Conservation (phyloP, 805 yeast genomes). For the Peterozyma toletana region DNA sequence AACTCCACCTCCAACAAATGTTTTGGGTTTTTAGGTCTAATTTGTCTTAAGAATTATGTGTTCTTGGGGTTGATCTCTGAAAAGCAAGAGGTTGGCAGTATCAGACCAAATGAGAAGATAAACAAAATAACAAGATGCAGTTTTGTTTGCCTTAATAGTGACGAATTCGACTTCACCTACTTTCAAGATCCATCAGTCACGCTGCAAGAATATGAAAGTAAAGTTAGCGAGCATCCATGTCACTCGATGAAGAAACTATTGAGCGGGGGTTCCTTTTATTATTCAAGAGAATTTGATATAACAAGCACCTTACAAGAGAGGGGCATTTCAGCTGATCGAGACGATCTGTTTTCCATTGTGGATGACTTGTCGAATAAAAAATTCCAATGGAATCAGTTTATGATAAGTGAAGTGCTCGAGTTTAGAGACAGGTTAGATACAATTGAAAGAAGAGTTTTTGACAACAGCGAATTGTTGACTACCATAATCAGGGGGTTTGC, state of each 20-base stretch:
- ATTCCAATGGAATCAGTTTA: conserved; percentile 45
- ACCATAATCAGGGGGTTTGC: conserved; percentile 47
- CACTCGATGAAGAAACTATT: conserved; percentile 36
- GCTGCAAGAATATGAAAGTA: conserved; percentile 10
- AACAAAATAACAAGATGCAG: conserved; percentile 51
- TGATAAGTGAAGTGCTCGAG: conserved; percentile 36
- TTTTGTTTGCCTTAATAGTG: conserved; percentile 56
- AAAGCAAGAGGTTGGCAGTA: conserved; percentile 49
- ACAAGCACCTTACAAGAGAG: conserved; percentile 38
- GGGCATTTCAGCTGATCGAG: conserved; percentile 21
- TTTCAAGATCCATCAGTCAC: conserved; percentile 10
- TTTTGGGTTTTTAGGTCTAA: conserved; percentile 57
- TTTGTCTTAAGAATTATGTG: conserved; percentile 44
- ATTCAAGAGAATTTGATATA: conserved; percentile 39
- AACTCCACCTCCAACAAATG: conserved; percentile 23
- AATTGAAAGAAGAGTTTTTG: conserved; percentile 33
- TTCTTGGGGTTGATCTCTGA: conserved; percentile 55
- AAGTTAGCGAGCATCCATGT: conserved; percentile 26
- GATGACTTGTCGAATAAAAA: conserved; percentile 33
- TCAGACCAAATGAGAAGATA: conserved; percentile 46
- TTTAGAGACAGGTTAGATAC: conserved; percentile 36
- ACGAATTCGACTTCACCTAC: conserved; percentile 37
- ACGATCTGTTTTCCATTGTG: conserved; percentile 19
- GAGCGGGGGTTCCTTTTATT: conserved; percentile 40
- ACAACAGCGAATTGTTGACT: conserved; percentile 37